Evolutionary conservation across 2,329 filamentous ascomycete species (phyloP).

Genomic region (Phoma sp.): DNA sequence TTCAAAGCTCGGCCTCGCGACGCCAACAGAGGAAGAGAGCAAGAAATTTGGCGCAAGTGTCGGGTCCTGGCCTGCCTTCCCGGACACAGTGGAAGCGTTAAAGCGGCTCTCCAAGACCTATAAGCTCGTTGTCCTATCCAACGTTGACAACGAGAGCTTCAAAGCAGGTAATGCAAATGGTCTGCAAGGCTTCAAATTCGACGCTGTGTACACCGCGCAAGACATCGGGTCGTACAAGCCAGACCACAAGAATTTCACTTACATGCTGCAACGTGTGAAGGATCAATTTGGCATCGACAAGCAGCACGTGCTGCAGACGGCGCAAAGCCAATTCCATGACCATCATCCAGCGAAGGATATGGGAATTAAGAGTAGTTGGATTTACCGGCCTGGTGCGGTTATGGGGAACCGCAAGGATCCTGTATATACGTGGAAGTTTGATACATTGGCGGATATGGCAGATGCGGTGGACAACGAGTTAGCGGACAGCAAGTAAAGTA

Average conservation of each 20-base stretch:
- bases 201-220: constrained; percentile 73
- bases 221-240: constrained; percentile 78
- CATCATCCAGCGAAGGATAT: constrained; percentile 69
- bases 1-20: constrained; percentile 49
- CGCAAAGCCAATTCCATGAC: constrained; percentile 72
- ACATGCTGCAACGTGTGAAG: constrained; percentile 64
- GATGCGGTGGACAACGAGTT: constrained; percentile 57
- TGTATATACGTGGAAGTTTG: constrained; percentile 62
- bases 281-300: constrained; percentile 64
- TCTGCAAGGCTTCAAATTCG: constrained; percentile 64
- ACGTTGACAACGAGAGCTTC: constrained; percentile 65
- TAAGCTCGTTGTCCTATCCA: constrained; percentile 68
- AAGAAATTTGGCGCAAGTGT: constrained; percentile 61
- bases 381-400: constrained; percentile 60
- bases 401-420: constrained; percentile 57
- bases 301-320: constrained; percentile 69
- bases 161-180: constrained; percentile 56
- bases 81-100: constrained; percentile 64
- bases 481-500: background rate
- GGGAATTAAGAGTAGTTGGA: constrained; percentile 70
- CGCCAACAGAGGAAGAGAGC: constrained; percentile 51
- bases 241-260: constrained; percentile 68
- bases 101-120: constrained; percentile 58
- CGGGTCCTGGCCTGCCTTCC: constrained; percentile 64
- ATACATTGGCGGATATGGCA: constrained; percentile 67